Percentiles rank a stretch among this genome's conserved stretches.
These are phyloP conservation scores for Phytophthora idaei DNA, from an alignment of 352 stramenopile species.

Conservation along the genomic window DNA sequence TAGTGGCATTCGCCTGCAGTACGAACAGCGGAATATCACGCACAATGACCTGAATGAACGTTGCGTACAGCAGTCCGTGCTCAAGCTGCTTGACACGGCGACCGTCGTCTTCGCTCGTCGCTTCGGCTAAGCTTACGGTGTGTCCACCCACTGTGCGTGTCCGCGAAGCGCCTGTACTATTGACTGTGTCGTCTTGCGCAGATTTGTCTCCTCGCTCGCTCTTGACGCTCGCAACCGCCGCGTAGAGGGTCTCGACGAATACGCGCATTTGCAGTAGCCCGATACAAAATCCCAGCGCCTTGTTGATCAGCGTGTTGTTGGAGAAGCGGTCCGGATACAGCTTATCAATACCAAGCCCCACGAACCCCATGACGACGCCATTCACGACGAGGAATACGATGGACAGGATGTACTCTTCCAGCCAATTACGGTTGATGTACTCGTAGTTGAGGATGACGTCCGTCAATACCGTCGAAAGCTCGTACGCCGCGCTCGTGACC, in stretches of 20 bases:
- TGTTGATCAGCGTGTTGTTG: constrained; percentile 37
- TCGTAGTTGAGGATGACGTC: constrained; percentile 77
- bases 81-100: constrained; percentile 22
- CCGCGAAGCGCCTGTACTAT: background rate
- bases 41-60: constrained; percentile 74
- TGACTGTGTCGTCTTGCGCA: background rate
- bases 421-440: constrained; percentile 73
- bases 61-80: constrained; percentile 48
- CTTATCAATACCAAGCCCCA: constrained; percentile 58
- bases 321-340: constrained; percentile 48
- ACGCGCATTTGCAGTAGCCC: constrained; percentile 70
- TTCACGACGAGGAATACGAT: constrained; percentile 69
- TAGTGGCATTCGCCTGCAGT: constrained; percentile 76
- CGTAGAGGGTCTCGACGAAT: constrained; percentile 58
- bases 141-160: constrained; percentile 11
- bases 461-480: constrained; percentile 72
- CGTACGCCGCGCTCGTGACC: constrained; percentile 52
- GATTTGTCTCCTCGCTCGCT: constrained; percentile 11
- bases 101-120: constrained; percentile 1
- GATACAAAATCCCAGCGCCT: constrained; percentile 42
- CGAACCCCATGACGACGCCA: constrained; percentile 62
- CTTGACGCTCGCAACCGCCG: constrained; percentile 24
- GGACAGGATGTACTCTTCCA: constrained; percentile 77
- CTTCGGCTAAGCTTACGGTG: constrained; percentile 1
- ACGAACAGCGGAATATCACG: constrained; percentile 77